phyloP scores from a whole-genome alignment of 306 rosid genomes.

The Prosopis cineraria region DNA sequence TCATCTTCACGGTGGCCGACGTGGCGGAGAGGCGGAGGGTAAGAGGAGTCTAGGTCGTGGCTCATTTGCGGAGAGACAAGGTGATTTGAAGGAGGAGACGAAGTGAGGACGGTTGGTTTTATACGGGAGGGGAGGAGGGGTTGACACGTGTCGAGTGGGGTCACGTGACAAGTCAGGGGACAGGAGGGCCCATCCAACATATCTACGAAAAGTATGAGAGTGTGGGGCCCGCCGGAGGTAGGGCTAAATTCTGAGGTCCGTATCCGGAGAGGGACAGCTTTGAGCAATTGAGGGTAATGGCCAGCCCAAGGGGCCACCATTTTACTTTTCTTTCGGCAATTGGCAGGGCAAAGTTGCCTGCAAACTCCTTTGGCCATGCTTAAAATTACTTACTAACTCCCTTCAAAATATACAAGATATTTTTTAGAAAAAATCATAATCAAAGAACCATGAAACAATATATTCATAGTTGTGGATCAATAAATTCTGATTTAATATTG shows the following conservation, averaged over 20 bases:
- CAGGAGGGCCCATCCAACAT: not conserved
- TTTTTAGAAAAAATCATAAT: too few relatives aligned
- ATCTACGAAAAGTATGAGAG: not conserved
- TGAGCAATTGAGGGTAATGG: too few relatives aligned
- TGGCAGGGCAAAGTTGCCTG: too few relatives aligned
- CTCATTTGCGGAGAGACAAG: not conserved
- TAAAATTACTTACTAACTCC: too few relatives aligned
- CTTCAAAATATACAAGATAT: too few relatives aligned
- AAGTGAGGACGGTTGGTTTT: not conserved
- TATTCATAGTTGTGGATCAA: too few relatives aligned
- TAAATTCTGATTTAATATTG: too few relatives aligned
- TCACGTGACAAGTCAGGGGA: not conserved
- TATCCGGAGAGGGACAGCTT: too few relatives aligned
- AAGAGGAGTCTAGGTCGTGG: conserved; percentile 28
- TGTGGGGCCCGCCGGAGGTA: not conserved
- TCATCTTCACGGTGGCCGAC: too few relatives aligned
- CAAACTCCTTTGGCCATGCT: too few relatives aligned
- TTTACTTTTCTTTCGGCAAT: too few relatives aligned
- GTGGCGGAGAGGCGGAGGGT: conserved; percentile 46
- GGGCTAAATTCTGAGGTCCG: not conserved
- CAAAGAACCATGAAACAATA: too few relatives aligned
- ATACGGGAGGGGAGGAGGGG: not conserved
- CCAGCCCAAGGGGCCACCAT: not conserved
- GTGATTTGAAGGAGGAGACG: not conserved
- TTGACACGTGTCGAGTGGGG: not conserved